phyloP scores from a whole-genome alignment of 805 yeast species.

The Suhomyces canberraensis region DNA sequence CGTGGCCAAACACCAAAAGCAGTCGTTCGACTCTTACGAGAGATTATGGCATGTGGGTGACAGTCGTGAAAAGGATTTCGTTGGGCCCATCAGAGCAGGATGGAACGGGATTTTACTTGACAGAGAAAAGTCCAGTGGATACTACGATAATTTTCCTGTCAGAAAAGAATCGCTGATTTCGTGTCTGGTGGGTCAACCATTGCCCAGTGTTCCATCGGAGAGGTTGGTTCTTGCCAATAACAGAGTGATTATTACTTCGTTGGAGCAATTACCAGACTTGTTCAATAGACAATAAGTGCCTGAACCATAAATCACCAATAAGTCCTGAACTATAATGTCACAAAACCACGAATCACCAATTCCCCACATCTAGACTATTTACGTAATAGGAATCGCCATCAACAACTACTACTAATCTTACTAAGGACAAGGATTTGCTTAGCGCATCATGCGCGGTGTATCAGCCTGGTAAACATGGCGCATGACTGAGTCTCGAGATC shows the following conservation, averaged over 20 bases:
- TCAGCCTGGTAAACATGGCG: no score
- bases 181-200: slow-evolving; percentile 3
- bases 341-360: no score
- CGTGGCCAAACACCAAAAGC: slow-evolving; percentile 25
- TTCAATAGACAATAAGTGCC: no score
- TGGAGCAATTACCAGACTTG: slow-evolving; percentile 1
- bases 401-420: no score
- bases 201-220: slow-evolving; percentile 11
- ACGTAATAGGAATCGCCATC: no score
- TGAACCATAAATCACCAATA: no score
- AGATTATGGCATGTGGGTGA: slow-evolving; percentile 70
- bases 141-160: slow-evolving; percentile 8
- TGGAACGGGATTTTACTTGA: slow-evolving; percentile 61
- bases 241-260: slow-evolving; percentile 20
- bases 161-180: slow-evolving; percentile 4
- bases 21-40: slow-evolving; percentile 14
- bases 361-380: not conserved
- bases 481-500: no score
- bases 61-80: slow-evolving; percentile 50
- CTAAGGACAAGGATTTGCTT: no score
- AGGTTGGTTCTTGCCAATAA: slow-evolving; percentile 32
- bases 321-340: no score
- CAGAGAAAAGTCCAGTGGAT: slow-evolving; percentile 27
- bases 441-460: no score
- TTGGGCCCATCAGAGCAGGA: slow-evolving; percentile 52